These are phyloP conservation scores for Epichloe sibirici DNA, from an alignment of 2,329 filamentous ascomycete species.

Conservation along the genomic window DNA sequence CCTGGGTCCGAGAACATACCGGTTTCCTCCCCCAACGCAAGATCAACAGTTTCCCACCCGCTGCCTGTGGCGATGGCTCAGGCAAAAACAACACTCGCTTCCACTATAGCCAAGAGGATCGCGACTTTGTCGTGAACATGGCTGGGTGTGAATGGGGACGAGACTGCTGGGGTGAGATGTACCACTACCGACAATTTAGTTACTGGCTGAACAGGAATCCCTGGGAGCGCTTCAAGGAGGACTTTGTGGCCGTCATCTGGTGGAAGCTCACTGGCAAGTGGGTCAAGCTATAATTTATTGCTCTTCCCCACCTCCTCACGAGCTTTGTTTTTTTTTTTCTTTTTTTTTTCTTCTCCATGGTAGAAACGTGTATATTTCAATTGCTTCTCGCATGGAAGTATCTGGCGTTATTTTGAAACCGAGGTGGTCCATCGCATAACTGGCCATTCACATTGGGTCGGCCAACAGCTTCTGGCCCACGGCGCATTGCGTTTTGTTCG, in stretches of 20 bases:
- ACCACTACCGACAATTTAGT: conserved; percentile 83
- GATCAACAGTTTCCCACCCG: conserved; percentile 88
- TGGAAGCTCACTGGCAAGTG: conserved; percentile 50
- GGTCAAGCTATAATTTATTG: conserved; percentile 35
- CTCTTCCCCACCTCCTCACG: neutral
- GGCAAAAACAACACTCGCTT: conserved; percentile 57
- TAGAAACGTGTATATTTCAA: neutral
- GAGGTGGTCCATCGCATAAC: neutral
- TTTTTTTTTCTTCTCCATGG: neutral
- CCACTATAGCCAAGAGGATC: conserved; percentile 75
- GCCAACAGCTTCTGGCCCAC: neutral
- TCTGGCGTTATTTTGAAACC: neutral
- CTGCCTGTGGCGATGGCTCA: conserved; percentile 66
- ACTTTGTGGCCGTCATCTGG: conserved; percentile 48
- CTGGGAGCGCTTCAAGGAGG: conserved; percentile 69
- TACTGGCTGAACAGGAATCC: conserved; percentile 74
- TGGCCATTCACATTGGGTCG: neutral
- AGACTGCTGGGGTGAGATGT: conserved; percentile 98
- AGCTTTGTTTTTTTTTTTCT: neutral
- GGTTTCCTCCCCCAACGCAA: conserved; percentile 83
- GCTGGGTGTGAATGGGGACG: conserved; percentile 93
- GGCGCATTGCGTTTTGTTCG: neutral
- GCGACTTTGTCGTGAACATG: conserved; percentile 97
- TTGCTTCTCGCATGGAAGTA: neutral
- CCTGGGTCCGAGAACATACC: conserved; percentile 81